Evolutionary conservation across 192 early-diverging fungal genomes (phyloP).

Genomic region (Coemansia sp.): DNA sequence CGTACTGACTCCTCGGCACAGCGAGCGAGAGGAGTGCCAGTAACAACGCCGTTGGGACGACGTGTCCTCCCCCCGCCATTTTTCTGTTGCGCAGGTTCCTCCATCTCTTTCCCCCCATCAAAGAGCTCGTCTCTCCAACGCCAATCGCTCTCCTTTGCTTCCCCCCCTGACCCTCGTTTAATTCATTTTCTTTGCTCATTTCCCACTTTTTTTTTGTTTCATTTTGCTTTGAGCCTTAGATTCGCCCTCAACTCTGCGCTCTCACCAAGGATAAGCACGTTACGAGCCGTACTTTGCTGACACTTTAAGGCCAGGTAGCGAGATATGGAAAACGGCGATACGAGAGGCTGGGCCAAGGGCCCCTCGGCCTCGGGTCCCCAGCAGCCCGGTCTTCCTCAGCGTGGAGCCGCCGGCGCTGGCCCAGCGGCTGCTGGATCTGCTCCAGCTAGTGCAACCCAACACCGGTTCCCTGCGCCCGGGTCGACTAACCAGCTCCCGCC

Average conservation of each 20-base stretch:
- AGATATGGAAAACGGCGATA: constrained; percentile 26
- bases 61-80: neutral
- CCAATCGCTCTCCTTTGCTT: neutral
- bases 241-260: neutral
- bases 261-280: neutral
- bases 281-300: neutral
- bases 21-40: neutral
- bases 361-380: constrained; percentile 3
- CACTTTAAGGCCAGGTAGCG: neutral
- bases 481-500: constrained; percentile 40
- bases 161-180: neutral
- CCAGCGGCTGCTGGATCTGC: constrained; percentile 2
- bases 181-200: neutral
- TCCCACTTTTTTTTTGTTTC: neutral
- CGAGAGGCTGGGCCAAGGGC: constrained; percentile 21
- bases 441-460: constrained; percentile 15
- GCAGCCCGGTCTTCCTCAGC: constrained; percentile 7
- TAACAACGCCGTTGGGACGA: neutral
- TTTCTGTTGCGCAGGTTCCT: neutral
- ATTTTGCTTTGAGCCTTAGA: neutral
- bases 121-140: neutral
- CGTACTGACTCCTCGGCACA: neutral
- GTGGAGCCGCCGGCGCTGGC: neutral
- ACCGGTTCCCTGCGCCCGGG: constrained; percentile 18
- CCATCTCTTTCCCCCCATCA: neutral